Evolutionary conservation across 805 yeast genomes (phyloP).

Genomic region (Saturnispora kantuleensis): DNA sequence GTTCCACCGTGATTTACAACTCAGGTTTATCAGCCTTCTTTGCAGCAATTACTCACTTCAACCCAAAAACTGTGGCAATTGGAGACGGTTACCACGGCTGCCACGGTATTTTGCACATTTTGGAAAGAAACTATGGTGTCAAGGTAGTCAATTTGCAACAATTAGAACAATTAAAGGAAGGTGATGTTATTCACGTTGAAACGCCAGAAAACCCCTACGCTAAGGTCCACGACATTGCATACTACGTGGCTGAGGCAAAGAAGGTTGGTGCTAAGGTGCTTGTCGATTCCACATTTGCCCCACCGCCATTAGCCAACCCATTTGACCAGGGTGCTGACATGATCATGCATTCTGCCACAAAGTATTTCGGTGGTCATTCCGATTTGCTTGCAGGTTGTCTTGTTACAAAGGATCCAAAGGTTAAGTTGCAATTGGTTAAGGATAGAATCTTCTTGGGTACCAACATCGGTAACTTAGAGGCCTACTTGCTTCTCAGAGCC

Average conservation of each 20-base stretch:
- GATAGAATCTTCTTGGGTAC: constrained; percentile 75
- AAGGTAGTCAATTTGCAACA: constrained; percentile 41
- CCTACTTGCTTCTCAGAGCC: constrained; percentile 66
- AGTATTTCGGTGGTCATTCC: constrained; percentile 93
- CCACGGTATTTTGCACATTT: constrained; percentile 56
- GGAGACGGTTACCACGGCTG: constrained; percentile 84
- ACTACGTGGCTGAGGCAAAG: constrained; percentile 65
- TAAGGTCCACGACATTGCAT: constrained; percentile 46
- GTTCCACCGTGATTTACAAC: constrained; percentile 58
- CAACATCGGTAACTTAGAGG: constrained; percentile 67
- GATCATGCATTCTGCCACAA: constrained; percentile 89
- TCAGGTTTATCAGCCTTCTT: constrained; percentile 77
- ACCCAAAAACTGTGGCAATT: constrained; percentile 64
- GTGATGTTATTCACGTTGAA: constrained; percentile 75
- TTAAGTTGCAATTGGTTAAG: constrained; percentile 35
- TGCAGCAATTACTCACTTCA: constrained; percentile 58
- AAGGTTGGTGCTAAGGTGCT: constrained; percentile 60
- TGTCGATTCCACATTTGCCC: constrained; percentile 88
- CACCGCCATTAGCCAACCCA: constrained; percentile 81
- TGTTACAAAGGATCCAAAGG: constrained; percentile 46
- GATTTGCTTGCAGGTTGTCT: constrained; percentile 79
- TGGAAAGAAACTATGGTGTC: constrained; percentile 50
- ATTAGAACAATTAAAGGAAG: constrained; percentile 40
- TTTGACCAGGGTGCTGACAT: constrained; percentile 78
- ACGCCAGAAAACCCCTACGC: constrained; percentile 88